Percentiles rank a stretch among this genome's conserved stretches.
Conservation (phyloP, 2,329 filamentous ascomycete species). For the Fusarium pseudonygamai region DNA sequence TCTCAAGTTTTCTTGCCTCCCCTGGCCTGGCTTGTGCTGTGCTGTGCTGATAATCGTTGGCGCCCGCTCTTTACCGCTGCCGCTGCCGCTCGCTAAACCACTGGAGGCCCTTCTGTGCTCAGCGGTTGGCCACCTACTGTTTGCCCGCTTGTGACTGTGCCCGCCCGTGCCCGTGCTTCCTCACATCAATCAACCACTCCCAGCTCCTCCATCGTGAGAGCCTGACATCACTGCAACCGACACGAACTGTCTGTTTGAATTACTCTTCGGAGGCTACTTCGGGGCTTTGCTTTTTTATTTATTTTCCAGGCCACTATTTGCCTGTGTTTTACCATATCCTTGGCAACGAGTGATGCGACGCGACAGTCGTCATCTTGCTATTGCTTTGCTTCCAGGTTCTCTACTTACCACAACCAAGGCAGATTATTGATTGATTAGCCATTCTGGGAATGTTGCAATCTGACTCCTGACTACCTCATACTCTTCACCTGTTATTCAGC, state of each 20-base stretch:
- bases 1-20: not conserved
- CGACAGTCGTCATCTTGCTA: not conserved
- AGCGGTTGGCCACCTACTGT: not conserved
- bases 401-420: slow-evolving; percentile 3
- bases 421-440: slow-evolving; percentile 5
- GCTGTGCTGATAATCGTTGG: slow-evolving; percentile 11
- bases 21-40: not conserved
- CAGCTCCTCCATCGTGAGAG: slow-evolving; percentile 12
- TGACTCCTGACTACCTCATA: not conserved
- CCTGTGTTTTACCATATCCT: not conserved
- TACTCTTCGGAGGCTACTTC: not conserved
- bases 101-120: not conserved
- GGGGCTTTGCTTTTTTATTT: not conserved
- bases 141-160: slow-evolving; percentile 2
- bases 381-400: slow-evolving; percentile 1
- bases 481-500: not conserved
- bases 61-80: slow-evolving; percentile 11
- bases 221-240: slow-evolving; percentile 28
- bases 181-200: slow-evolving; percentile 1
- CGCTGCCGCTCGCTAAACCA: slow-evolving; percentile 36
- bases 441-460: slow-evolving; percentile 31
- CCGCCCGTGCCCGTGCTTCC: not conserved
- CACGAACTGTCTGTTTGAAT: slow-evolving; percentile 6
- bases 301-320: not conserved
- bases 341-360: slow-evolving; percentile 16